Percentiles rank a stretch among this genome's conserved stretches.
Evolutionary conservation across 768 basidiomycete species (phyloP).

Genomic region (Gymnopilus dilepis): DNA sequence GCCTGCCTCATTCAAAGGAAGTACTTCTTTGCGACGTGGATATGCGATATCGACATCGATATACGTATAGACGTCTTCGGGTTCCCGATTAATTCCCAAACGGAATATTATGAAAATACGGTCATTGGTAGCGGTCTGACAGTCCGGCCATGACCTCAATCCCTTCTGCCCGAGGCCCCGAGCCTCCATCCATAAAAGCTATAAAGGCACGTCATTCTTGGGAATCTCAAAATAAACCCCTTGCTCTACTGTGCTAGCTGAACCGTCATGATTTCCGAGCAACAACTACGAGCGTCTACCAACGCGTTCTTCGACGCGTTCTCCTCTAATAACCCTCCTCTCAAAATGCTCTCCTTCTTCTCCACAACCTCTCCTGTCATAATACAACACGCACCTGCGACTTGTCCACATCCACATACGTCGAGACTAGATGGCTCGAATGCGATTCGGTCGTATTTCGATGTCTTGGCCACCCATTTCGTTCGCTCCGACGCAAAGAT

Average conservation of each 20-base stretch:
- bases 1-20: conserved; percentile 5
- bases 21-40: conserved; percentile 3
- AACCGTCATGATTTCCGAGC: conserved; percentile 25
- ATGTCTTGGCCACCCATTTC: conserved; percentile 52
- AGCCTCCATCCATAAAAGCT: conserved; percentile 22
- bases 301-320: conserved; percentile 45
- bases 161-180: conserved; percentile 45
- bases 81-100: conserved; percentile 18
- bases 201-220: conserved; percentile 26
- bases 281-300: conserved; percentile 39
- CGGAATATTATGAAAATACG: conserved; percentile 13
- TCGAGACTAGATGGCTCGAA: conserved; percentile 47
- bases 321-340: conserved; percentile 36
- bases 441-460: conserved; percentile 55
- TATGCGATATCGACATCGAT: conserved; percentile 4
- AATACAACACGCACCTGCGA: conserved; percentile 46
- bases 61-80: conserved; percentile 6
- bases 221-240: conserved; percentile 10
- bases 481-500: conserved; percentile 37
- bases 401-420: conserved; percentile 38
- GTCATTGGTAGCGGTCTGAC: conserved; percentile 20
- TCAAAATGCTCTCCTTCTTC: conserved; percentile 43
- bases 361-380: conserved; percentile 41
- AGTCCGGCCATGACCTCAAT: conserved; percentile 30
- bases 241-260: not conserved